Evolutionary conservation across 164 flowering plant species (phyloP), one percentile per base, ranked within the genome.

Genomic region (Nelumbo lutea): DNA sequence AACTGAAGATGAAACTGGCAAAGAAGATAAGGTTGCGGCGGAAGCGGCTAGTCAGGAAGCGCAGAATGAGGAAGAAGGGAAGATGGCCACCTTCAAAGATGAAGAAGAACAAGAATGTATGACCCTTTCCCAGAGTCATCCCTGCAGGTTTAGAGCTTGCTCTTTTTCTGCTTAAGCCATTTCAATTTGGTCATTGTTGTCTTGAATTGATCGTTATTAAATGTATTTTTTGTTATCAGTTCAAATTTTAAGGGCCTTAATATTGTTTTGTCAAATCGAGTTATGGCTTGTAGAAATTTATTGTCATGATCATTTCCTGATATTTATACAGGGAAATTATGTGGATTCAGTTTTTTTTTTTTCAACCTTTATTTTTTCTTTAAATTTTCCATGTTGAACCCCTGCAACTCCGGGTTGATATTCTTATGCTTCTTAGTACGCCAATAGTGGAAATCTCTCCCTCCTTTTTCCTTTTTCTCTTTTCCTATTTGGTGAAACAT

Each of bases 61-160:
- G 97, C 1, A 74, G 68, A 14, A 43, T 94, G 87, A 88, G 98
- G 83, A 91, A 94, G 92, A 91, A 90, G 86, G 97, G 97, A 1
- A 71, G 96, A 71, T 94, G 98, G 98, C 96, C 98, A 7, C 98
- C 96, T 76, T 88, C 97, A 1, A 94, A 91, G 87, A 81, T 91
- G 93, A 94, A 87, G 84, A 90, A 90, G 84, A 72, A 78, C 81
- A 87, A 87, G 80, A 91, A 90, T 72, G 93, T 90, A 39, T 91
- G 84, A 87, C 41, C 38, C 7, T 47, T 59, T 38, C 50, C 68
- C 48, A 47, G 52, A 71, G 59, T 59, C 14, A 9, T 13, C 58
- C 57, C 64, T 63, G 64, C 79, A 73, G 79, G 84, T 82, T 77
- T 73, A 68, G 68, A 40, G 42, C 70, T 68, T 62, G 66, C 60